These are phyloP conservation scores for Cladosporium sp. DNA, from an alignment of 2,329 filamentous ascomycete genomes.

Conservation along the genomic window DNA sequence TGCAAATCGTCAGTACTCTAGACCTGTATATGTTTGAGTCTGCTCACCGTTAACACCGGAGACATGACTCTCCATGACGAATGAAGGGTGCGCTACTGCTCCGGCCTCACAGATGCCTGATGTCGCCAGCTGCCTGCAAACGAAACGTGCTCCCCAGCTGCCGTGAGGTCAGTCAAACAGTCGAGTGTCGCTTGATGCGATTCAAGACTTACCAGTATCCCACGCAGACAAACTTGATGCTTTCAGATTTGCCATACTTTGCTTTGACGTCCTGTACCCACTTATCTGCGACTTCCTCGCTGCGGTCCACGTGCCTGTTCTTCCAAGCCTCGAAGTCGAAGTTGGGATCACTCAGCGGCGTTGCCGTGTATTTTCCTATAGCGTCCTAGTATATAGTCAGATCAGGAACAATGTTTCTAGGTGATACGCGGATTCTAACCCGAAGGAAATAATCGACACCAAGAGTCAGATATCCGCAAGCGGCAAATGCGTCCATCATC, in stretches of 20 bases:
- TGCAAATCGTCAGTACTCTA: neutral
- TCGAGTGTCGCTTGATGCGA: no score
- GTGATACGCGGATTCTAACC: conserved; percentile 3
- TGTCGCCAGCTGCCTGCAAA: conserved; percentile 33
- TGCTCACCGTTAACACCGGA: conserved; percentile 30
- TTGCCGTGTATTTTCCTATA: conserved; percentile 13
- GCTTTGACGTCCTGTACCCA: conserved; percentile 17
- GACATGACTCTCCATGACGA: conserved; percentile 47
- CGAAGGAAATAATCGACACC: conserved; percentile 20
- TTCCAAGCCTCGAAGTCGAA: conserved; percentile 19
- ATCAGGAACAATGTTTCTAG: neutral
- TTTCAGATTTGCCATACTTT: conserved; percentile 14
- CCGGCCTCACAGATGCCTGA: conserved; percentile 37
- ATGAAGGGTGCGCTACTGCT: conserved; percentile 50
- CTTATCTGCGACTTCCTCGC: conserved; percentile 14
- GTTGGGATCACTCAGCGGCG: conserved; percentile 11
- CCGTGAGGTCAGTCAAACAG: neutral
- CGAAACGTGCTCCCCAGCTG: conserved; percentile 31
- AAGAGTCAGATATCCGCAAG: conserved; percentile 16
- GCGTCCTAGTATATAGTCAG: conserved; percentile 13
- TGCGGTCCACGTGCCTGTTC: conserved; percentile 14
- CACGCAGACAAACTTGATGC: conserved; percentile 18
- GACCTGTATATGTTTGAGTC: neutral
- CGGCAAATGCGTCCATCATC: conserved; percentile 20
- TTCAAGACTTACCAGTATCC: conserved; percentile 14